These are phyloP conservation scores for Paecilomyces sp. DNA, from an alignment of 2,329 filamentous ascomycete genomes.

Conservation along the genomic window DNA sequence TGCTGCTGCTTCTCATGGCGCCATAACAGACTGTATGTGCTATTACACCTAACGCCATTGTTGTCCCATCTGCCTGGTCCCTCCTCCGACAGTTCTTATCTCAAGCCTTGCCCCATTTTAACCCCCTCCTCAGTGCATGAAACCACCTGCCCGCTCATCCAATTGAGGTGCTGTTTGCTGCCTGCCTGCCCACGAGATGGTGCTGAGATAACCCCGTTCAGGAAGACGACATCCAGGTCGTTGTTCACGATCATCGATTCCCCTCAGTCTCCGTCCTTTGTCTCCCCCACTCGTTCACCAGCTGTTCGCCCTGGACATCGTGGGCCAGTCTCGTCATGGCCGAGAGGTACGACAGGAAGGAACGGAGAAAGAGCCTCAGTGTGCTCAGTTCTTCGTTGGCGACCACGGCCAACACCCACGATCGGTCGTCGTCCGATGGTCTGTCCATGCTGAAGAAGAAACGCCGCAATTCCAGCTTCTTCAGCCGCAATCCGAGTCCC, in stretches of 20 bases:
- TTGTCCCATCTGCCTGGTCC: background rate
- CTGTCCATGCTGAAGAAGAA: slow-evolving; percentile 24
- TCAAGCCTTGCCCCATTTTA: background rate
- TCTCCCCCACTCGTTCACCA: background rate
- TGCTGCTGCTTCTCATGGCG: slow-evolving; percentile 24
- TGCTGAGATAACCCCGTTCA: background rate
- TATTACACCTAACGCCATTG: slow-evolving; percentile 5
- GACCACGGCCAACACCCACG: slow-evolving; percentile 18
- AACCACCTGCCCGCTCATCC: background rate
- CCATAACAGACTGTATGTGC: slow-evolving; percentile 22
- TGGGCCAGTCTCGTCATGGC: slow-evolving; percentile 10
- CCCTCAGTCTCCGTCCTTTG: background rate
- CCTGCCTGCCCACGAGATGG: background rate
- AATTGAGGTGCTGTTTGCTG: background rate
- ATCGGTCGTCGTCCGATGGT: slow-evolving; percentile 32
- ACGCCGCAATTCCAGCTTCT: slow-evolving; percentile 34
- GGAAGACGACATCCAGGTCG: slow-evolving; percentile 19
- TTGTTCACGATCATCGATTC: slow-evolving; percentile 9
- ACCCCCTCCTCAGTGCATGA: background rate
- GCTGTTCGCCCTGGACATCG: background rate
- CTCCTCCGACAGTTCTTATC: slow-evolving; percentile 4
- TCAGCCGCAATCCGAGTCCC: slow-evolving; percentile 22
- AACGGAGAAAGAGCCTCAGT: slow-evolving; percentile 26
- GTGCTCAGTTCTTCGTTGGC: slow-evolving; percentile 17
- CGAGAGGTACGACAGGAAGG: slow-evolving; percentile 12